Base-by-base conservation (phyloP, 768 basidiomycete genomes). In the Agaricus subrufescens region DNA sequence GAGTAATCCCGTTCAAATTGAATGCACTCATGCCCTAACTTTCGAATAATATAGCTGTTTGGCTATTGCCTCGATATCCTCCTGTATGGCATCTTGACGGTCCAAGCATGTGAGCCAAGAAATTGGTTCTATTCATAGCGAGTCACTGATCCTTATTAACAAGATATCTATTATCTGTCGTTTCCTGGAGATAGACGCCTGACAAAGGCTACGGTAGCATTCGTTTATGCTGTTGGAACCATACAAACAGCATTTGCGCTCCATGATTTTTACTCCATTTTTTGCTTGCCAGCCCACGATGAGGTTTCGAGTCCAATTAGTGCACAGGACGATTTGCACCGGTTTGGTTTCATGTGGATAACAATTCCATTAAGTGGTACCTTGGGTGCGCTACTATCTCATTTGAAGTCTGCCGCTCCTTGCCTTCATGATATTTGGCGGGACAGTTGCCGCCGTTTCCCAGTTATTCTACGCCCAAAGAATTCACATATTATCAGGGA, bases 311-410 rank as follows among this genome's bases (percentile, higher is more conserved):
- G 19, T 19, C 19, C 19, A 19, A 19, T 19, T 19, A 19, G 19
- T 19, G 19, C 19, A 19, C 19, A 19, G 19, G 19, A 19, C 23
- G 11, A 25, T 25, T 5, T 27, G 27, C 9, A 4, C 45, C 25
- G 19, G 6, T 50, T 46, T 46, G 52, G 52, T 25, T 54, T 54
- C 34, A 46, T 37, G 52, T 54, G 52, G 52, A 38, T 54, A 15
- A 46, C 52, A 9, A 46, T 54, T 15, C 52, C 52, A 23, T 31
- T 38, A 4, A 37, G 43, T 11, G 38, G 45, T n/a, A 11, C 52
- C 19, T 19, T 19, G 19, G 19, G 19, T 19, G 19, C 19, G 19
- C 19, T 19, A 19, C 19, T 19, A 19, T 19, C 19, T 19, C 19
- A 19, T 19, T 19, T 19, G 19, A 19, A 19, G 19, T 19, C 19